Evolutionary conservation across 306 rosid genomes (phyloP), one percentile per base, ranked within the genome.

Genomic region (Spatholobus suberectus): DNA sequence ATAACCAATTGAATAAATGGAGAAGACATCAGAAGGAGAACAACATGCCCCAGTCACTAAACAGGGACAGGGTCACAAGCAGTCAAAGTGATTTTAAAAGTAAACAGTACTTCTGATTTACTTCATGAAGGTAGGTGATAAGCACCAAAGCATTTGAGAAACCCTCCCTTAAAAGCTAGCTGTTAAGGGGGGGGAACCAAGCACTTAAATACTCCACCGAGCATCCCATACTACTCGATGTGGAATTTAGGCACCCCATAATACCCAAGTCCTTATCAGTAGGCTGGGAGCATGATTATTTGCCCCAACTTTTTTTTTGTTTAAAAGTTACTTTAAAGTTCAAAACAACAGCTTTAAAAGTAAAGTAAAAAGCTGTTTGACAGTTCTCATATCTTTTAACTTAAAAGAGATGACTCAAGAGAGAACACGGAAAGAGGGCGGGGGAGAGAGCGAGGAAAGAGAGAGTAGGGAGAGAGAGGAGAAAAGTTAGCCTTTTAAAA

Each of bases 81-180:
- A 26, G 46, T 21, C 59, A 24, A 44, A 68, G 66, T 41, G 27
- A 81, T 55, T 75, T 47, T 38, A 26, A 73, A 69, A 49, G 67
- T 46, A 74, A 83, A 85, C 35, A 44, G 81, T 65, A 77, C 34
- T 75, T 61, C 40, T 44, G 9, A 47, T 49, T 69, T 55, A 55
- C 49, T 80, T 52, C 63, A 58, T 80, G 72, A 58, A 27, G 29
- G 29, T 52, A n/a, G n/a, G n/a, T n/a, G n/a, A n/a, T n/a, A n/a
- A n/a, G n/a, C n/a, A n/a, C n/a, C n/a, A n/a, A n/a, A n/a, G n/a
- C n/a, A n/a, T n/a, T n/a, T n/a, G n/a, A n/a, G n/a, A n/a, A n/a
- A n/a, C n/a, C n/a, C n/a, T n/a, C n/a, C n/a, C n/a, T n/a, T n/a
- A n/a, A n/a, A n/a, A n/a, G n/a, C n/a, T n/a, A n/a, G n/a, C n/a